A percentile compares a stretch with the other conserved stretches of the same genome.
Conservation (phyloP, 352 stramenopile species). For the Phytophthora cajani region DNA sequence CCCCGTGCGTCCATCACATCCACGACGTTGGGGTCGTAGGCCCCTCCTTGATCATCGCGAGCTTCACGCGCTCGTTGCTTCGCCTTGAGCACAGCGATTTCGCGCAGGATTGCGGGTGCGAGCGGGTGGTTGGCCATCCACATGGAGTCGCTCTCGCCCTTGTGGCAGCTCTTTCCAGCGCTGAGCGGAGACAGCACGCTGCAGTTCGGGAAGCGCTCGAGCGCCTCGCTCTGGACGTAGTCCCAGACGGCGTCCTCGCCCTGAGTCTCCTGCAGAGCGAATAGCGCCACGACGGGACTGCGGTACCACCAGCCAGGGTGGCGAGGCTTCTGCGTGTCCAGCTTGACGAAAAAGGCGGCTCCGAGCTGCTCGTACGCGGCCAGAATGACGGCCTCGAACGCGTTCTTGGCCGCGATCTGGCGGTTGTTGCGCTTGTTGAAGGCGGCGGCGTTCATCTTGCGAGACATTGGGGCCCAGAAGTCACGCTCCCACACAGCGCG, state of each 20-base stretch:
- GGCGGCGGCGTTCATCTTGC: constrained; percentile 4
- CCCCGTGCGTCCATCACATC: background rate
- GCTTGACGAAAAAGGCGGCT: constrained; percentile 47
- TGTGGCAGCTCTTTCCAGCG: constrained; percentile 23
- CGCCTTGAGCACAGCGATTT: background rate
- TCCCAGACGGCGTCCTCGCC: constrained; percentile 38
- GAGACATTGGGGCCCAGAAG: constrained; percentile 52
- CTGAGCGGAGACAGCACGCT: constrained; percentile 42
- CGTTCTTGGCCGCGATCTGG: constrained; percentile 40
- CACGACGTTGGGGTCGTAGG: background rate
- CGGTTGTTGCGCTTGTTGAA: constrained; percentile 38
- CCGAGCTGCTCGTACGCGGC: constrained; percentile 42
- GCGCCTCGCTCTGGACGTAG: constrained; percentile 44
- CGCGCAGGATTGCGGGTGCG: background rate
- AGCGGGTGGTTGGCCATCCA: constrained; percentile 33
- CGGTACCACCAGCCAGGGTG: constrained; percentile 71
- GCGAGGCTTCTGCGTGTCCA: constrained; percentile 40
- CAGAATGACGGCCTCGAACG: constrained; percentile 46
- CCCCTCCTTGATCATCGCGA: background rate
- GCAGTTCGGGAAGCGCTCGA: constrained; percentile 55
- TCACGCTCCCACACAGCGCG: constrained; percentile 61
- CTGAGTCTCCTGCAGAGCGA: constrained; percentile 32
- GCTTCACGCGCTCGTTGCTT: background rate
- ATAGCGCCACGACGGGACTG: constrained; percentile 41
- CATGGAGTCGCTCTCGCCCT: constrained; percentile 32